These are phyloP conservation scores for Yarrowia sp. DNA, from an alignment of 805 yeast species.

Conservation along the genomic window DNA sequence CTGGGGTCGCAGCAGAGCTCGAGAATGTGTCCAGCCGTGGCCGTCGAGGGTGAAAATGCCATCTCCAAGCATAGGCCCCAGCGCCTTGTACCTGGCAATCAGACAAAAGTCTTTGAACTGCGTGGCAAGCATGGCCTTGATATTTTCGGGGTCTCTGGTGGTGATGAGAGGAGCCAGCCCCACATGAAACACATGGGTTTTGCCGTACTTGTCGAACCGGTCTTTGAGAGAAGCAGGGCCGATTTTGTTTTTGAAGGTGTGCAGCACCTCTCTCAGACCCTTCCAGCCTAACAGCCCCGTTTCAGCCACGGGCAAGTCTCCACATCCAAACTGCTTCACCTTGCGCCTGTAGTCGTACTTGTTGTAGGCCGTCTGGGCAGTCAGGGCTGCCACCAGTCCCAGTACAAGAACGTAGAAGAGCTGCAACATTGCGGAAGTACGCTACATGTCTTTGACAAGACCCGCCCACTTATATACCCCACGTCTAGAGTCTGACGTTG, in stretches of 20 bases:
- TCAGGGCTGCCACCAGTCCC: neutral
- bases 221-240: slow-evolving; percentile 1
- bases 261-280: neutral
- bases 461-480: no score
- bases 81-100: slow-evolving; percentile 45
- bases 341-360: slow-evolving; percentile 1
- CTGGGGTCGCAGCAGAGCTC: slow-evolving; percentile 51
- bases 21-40: slow-evolving; percentile 51
- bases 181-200: slow-evolving; percentile 2
- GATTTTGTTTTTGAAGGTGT: neutral
- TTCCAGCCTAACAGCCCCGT: slow-evolving; percentile 21
- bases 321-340: slow-evolving; percentile 7
- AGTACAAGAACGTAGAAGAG: neutral
- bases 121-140: slow-evolving; percentile 49
- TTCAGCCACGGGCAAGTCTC: neutral
- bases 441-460: no score
- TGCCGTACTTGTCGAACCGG: slow-evolving; percentile 7
- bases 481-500: no score
- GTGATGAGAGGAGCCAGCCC: slow-evolving; percentile 31
- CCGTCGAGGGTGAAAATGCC: slow-evolving; percentile 52
- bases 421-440: neutral
- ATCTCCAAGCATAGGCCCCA: slow-evolving; percentile 48
- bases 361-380: slow-evolving; percentile 15
- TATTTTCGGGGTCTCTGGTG: slow-evolving; percentile 49
- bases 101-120: slow-evolving; percentile 48